These are phyloP conservation scores for Ceratobasidium sp. DNA, from an alignment of 1,284 basidiomycete genomes.

Conservation along the genomic window DNA sequence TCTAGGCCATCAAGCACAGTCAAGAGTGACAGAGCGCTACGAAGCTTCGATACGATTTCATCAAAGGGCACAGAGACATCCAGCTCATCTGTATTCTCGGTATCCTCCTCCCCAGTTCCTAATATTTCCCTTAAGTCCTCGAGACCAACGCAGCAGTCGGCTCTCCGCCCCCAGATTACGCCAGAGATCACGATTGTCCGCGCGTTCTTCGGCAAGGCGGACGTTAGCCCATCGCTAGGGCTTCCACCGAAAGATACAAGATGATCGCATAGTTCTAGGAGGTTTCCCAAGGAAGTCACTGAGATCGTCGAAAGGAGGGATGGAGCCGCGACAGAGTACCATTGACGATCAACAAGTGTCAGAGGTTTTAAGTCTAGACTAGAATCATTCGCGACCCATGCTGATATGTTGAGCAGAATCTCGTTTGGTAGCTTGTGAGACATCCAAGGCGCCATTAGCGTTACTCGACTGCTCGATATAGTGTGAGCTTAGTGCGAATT, in stretches of 20 bases:
- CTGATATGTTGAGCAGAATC: conserved; percentile 5
- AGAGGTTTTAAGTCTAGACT: conserved; percentile 24
- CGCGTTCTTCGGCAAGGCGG: neutral
- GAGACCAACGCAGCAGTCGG: conserved; percentile 20
- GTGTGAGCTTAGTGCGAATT: too few relatives aligned
- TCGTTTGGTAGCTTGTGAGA: conserved; percentile 15
- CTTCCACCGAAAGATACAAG: neutral
- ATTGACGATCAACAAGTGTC: conserved; percentile 12
- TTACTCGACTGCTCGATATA: too few relatives aligned
- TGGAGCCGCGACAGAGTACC: conserved; percentile 18
- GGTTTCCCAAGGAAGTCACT: conserved; percentile 14
- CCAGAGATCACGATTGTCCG: conserved; percentile 21
- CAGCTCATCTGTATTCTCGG: neutral
- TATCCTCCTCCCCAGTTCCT: neutral
- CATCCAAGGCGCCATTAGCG: neutral
- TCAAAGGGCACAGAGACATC: neutral
- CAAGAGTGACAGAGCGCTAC: conserved; percentile 12
- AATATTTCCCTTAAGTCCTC: conserved; percentile 25
- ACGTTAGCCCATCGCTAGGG: neutral
- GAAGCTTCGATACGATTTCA: neutral
- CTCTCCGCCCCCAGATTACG: conserved; percentile 6
- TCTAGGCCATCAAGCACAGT: conserved; percentile 10
- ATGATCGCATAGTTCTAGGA: conserved; percentile 25
- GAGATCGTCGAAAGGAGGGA: conserved; percentile 33
- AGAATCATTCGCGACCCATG: neutral